These are phyloP conservation scores for Cunninghamia lanceolata DNA, from an alignment of 75 land plant species.

Conservation along the genomic window DNA sequence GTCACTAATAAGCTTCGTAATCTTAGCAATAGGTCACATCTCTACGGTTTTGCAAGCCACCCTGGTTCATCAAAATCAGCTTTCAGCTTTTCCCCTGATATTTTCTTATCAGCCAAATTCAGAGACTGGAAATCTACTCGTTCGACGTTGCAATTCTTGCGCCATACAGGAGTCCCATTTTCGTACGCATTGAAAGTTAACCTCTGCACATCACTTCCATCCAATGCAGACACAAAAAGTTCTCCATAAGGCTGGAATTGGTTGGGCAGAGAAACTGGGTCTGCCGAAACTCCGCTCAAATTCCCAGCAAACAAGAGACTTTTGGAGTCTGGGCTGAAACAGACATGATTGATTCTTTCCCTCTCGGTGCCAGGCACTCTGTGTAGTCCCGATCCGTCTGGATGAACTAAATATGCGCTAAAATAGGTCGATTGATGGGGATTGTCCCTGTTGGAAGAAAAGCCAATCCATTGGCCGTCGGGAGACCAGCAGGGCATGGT, in stretches of 20 bases:
- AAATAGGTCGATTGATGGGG: conserved; percentile 33
- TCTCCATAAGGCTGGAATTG: conserved; percentile 93
- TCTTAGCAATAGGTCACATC: neutral
- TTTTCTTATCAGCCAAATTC: neutral
- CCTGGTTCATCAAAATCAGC: conserved; percentile 3
- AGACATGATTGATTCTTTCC: conserved; percentile 83
- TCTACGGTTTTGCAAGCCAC: conserved; percentile 1
- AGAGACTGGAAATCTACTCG: neutral
- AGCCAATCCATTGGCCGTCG: conserved; percentile 74
- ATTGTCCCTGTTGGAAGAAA: conserved; percentile 70
- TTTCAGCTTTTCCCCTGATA: neutral
- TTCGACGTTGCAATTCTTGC: neutral
- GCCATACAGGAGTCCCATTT: conserved; percentile 65
- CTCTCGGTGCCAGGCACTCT: conserved; percentile 38
- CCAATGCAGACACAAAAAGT: conserved; percentile 50
- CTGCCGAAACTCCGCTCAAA: conserved; percentile 60
- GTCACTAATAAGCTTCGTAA: too few relatives aligned
- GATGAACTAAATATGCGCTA: conserved; percentile 53
- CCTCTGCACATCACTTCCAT: conserved; percentile 60
- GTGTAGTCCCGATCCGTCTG: conserved; percentile 71
- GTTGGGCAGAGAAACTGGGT: conserved; percentile 78
- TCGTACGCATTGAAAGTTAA: conserved; percentile 65
- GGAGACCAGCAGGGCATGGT: conserved; percentile 92
- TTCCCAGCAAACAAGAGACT: conserved; percentile 71
- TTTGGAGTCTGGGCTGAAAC: conserved; percentile 60